Evolutionary conservation across 495 filamentous ascomycete species (phyloP).

Genomic region (Talaromyces stipitatus): DNA sequence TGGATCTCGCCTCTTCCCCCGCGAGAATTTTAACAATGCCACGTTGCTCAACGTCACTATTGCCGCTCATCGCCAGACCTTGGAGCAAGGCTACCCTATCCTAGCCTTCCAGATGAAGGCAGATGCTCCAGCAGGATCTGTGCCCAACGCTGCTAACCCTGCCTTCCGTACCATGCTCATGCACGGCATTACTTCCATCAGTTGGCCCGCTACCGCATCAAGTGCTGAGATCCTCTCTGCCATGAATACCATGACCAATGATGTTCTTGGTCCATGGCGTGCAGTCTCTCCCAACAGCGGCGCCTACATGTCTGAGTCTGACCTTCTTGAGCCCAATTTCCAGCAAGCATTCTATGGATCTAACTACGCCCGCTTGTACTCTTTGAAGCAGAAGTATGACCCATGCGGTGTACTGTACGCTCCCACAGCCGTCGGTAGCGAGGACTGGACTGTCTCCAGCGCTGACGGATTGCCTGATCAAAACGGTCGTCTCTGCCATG

Average conservation of each 20-base stretch:
- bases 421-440: conserved; percentile 45
- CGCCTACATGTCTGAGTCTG: conserved; percentile 34
- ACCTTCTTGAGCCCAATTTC: conserved; percentile 57
- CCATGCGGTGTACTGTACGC: conserved; percentile 49
- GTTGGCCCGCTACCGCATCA: conserved; percentile 14
- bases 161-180: conserved; percentile 47
- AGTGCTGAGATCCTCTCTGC: conserved; percentile 1
- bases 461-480: conserved; percentile 30
- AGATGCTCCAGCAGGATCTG: conserved; percentile 10
- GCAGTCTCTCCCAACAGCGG: conserved; percentile 26
- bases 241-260: conserved; percentile 24
- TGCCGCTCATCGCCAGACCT: conserved; percentile 33
- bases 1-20: conserved; percentile 46
- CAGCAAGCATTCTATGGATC: conserved; percentile 54
- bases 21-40: conserved; percentile 32
- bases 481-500: conserved; percentile 27
- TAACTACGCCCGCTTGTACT: conserved; percentile 43
- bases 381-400: conserved; percentile 48
- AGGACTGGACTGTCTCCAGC: conserved; percentile 23
- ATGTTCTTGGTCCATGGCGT: conserved; percentile 44
- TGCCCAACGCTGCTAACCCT: conserved; percentile 41
- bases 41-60: conserved; percentile 34
- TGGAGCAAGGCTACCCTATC: conserved; percentile 32
- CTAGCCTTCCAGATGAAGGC: conserved; percentile 44
- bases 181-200: conserved; percentile 40